Evolutionary conservation across 2,329 filamentous ascomycete species (phyloP).

Genomic region (Canariomyces notabilis): DNA sequence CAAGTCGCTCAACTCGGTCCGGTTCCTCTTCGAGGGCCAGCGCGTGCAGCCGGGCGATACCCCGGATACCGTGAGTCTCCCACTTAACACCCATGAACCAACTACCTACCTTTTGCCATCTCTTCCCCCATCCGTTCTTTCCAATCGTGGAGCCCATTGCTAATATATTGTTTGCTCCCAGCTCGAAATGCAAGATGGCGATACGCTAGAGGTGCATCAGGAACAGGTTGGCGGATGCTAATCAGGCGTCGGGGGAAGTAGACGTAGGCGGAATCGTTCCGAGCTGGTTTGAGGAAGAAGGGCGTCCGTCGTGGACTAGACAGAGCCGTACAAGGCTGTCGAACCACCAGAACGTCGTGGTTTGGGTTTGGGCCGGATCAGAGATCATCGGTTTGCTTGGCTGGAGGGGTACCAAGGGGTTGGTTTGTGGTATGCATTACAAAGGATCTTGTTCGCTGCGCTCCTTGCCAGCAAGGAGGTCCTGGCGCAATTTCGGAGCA

Average conservation of each 20-base stretch:
- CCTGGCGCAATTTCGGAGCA: background rate
- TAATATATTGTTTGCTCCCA: slow-evolving; percentile 35
- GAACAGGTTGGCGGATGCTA: slow-evolving; percentile 83
- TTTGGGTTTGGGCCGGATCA: background rate
- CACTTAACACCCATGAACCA: background rate
- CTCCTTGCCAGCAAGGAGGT: background rate
- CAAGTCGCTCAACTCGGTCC: slow-evolving; percentile 76
- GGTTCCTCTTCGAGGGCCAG: slow-evolving; percentile 94
- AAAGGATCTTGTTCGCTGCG: background rate
- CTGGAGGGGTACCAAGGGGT: background rate
- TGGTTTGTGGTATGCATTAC: background rate
- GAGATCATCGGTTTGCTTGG: background rate
- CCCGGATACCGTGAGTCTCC: slow-evolving; percentile 74
- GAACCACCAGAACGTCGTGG: background rate
- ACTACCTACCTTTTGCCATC: background rate
- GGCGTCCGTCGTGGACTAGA: too few species aligned
- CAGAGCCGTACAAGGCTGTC: too few species aligned
- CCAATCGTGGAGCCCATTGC: slow-evolving; percentile 8
- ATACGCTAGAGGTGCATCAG: slow-evolving; percentile 95
- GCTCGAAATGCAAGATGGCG: slow-evolving; percentile 96
- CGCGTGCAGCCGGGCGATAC: slow-evolving; percentile 86
- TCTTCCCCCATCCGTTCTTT: too few species aligned
- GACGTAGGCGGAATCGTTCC: too few species aligned
- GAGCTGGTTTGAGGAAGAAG: too few species aligned
- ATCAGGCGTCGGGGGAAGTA: too few species aligned